Conservation (phyloP, 202 grass and related monocot genomes). For the Digitaria exilis region DNA sequence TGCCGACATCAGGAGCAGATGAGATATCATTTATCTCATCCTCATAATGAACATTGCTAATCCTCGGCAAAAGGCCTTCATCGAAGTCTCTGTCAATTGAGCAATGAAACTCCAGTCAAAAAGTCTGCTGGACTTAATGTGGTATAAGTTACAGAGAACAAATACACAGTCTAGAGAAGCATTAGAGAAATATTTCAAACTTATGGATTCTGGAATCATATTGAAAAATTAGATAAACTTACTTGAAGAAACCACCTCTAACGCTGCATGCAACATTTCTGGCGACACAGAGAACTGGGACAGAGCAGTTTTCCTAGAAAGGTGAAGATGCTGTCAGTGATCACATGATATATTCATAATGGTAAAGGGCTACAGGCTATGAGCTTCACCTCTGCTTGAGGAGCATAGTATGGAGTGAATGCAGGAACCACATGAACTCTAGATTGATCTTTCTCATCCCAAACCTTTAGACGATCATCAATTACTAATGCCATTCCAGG, state of each 20-base stretch:
- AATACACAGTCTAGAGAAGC: conserved; percentile 2
- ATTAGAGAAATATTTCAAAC: conserved; percentile 26
- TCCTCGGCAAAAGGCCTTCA: conserved; percentile 73
- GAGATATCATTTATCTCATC: conserved; percentile 74
- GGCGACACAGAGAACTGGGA: conserved; percentile 87
- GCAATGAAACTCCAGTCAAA: conserved; percentile 26
- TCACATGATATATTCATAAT: conserved; percentile 2
- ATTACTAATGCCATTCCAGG: conserved; percentile 95
- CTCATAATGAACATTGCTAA: conserved; percentile 71
- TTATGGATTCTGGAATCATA: conserved; percentile 25
- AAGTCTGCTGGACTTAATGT: neutral
- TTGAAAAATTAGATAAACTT: conserved; percentile 37
- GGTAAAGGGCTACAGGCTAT: conserved; percentile 10
- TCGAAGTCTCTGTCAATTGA: conserved; percentile 80
- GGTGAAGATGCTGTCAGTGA: conserved; percentile 40
- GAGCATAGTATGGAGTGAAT: conserved; percentile 97
- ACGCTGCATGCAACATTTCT: conserved; percentile 99
- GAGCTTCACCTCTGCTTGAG: conserved; percentile 92
- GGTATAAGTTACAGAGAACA: neutral
- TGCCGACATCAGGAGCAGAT: conserved; percentile 86
- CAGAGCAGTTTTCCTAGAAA: conserved; percentile 68
- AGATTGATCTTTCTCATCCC: conserved; percentile 97
- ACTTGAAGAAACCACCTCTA: conserved; percentile 98
- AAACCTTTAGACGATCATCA: conserved; percentile 97
- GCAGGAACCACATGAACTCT: conserved; percentile 98